Percentiles rank a stretch among this genome's conserved stretches.
phyloP scores from a whole-genome alignment of 2,329 filamentous ascomycete genomes.

The Hymenoscyphus infarciens region DNA sequence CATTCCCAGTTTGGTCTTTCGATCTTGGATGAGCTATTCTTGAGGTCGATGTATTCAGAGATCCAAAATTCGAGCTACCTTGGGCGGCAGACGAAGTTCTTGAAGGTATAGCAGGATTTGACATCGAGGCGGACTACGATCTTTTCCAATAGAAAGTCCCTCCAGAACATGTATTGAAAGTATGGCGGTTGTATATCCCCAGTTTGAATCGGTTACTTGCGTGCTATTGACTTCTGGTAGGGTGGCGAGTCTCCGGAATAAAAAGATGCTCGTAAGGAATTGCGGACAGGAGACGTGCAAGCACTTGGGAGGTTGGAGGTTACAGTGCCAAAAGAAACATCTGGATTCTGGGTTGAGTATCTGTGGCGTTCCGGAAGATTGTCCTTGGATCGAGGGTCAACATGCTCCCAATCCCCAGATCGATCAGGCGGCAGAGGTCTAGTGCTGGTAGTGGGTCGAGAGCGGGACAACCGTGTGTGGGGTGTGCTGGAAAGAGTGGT shows the following conservation, averaged over 20 bases:
- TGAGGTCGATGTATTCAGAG: not conserved
- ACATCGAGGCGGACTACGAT: not conserved
- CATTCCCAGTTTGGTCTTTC: conserved; percentile 10
- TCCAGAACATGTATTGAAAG: no score
- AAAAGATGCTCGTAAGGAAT: not conserved
- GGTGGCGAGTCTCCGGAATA: not conserved
- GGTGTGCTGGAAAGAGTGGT: not conserved
- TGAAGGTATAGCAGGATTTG: not conserved
- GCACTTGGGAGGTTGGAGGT: not conserved
- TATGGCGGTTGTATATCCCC: not conserved
- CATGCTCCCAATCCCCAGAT: not conserved
- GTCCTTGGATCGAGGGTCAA: not conserved
- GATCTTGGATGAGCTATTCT: conserved; percentile 2
- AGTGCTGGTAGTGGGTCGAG: not conserved
- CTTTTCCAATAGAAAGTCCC: not conserved
- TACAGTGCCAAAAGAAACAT: not conserved
- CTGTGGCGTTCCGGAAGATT: not conserved
- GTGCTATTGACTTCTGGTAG: not conserved
- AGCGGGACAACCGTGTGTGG: not conserved
- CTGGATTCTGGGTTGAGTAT: not conserved
- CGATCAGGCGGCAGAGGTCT: not conserved
- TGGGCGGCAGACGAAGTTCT: not conserved
- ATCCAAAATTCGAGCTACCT: not conserved
- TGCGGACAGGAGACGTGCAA: not conserved
- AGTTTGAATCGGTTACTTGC: no score